Base-by-base conservation (phyloP, 441 rosid genomes). In the Croton setiger region DNA sequence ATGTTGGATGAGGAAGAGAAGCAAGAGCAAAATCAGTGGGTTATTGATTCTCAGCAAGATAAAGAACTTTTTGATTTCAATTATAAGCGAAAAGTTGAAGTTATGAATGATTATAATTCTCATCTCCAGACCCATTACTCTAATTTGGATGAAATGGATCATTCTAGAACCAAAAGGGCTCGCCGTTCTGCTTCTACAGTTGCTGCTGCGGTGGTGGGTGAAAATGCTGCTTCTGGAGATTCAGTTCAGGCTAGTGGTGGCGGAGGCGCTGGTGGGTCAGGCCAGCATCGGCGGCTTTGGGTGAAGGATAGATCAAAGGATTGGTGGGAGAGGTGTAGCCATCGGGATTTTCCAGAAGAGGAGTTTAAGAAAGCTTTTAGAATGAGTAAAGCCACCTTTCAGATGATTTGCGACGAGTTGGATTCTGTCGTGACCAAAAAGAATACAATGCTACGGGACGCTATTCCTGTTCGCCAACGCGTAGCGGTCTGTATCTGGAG, bases 401-500 rank as follows among this genome's bases (percentile, higher is more conserved):
- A 84, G 37, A 55, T 87, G 71, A 84, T 92, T 17, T 92, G 96
- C 72, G 78, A 79, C 39, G 92, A 90, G 79, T 72, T 92, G 61
- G 91, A 88, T 57, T 67, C 85, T 14, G 82, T 78, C 33, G 92
- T 91, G 27, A 88, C 81, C 63, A 92, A 90, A 85, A 88, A 87
- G 84, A 90, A 92, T 82, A 92, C 98, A 67, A 83, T 86, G 89
- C 75, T 92, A 12, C 84, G 98, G 0, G 94, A 88, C 66, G 98
- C 96, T 13, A 88, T 92, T 49, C 98, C 98, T 14, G 96, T 89
- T 35, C 96, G 88, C 18, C 95, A 92, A 56, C 90, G 96, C 58
- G 88, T 92, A 0, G 98, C 91, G 8, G 96, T 90, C 43, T 92
- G 98, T 80, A 84, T 90, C 37, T 92, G 96, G 96, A 77, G 98